Conservation (phyloP, 495 filamentous ascomycete genomes). For the Pyrenopolyporus hunteri region DNA sequence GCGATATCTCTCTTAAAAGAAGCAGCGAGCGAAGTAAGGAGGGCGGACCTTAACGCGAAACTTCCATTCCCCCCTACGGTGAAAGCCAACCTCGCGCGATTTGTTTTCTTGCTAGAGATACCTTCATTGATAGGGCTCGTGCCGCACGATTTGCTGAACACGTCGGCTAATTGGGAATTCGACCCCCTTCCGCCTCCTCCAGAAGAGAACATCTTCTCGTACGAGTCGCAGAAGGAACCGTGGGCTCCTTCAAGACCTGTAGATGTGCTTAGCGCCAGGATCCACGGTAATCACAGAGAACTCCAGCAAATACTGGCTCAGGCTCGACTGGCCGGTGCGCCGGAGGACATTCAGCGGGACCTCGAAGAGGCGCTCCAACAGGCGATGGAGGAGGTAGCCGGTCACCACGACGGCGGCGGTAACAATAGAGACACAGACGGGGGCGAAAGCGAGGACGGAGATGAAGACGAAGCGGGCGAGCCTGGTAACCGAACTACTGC, state of each 20-base stretch:
- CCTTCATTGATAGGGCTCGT: slow-evolving; percentile 66
- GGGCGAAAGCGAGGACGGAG: neutral
- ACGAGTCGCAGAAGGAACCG: slow-evolving; percentile 43
- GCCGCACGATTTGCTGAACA: slow-evolving; percentile 58
- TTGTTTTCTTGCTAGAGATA: slow-evolving; percentile 77
- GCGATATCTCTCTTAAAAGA: slow-evolving; percentile 72
- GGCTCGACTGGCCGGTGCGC: slow-evolving; percentile 17
- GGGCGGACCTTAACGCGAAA: slow-evolving; percentile 53
- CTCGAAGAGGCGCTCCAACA: slow-evolving; percentile 13
- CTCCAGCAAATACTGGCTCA: slow-evolving; percentile 15
- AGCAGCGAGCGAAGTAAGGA: slow-evolving; percentile 63
- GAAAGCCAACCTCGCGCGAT: slow-evolving; percentile 69
- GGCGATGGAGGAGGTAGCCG: neutral
- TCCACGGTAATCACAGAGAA: slow-evolving; percentile 6
- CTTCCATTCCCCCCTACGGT: slow-evolving; percentile 43
- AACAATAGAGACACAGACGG: neutral
- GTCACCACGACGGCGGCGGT: neutral
- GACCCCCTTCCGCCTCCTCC: slow-evolving; percentile 70
- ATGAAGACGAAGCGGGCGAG: neutral
- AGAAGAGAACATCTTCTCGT: slow-evolving; percentile 55
- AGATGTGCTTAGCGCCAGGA: neutral
- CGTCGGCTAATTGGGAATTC: slow-evolving; percentile 62
- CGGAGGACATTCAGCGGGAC: slow-evolving; percentile 4
- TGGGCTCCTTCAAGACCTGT: slow-evolving; percentile 22
- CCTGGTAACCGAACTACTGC: neutral